Percentiles rank a stretch among this genome's conserved stretches.
These are phyloP conservation scores for Omphalotus olearius DNA, from an alignment of 1,284 basidiomycete genomes.

Conservation along the genomic window DNA sequence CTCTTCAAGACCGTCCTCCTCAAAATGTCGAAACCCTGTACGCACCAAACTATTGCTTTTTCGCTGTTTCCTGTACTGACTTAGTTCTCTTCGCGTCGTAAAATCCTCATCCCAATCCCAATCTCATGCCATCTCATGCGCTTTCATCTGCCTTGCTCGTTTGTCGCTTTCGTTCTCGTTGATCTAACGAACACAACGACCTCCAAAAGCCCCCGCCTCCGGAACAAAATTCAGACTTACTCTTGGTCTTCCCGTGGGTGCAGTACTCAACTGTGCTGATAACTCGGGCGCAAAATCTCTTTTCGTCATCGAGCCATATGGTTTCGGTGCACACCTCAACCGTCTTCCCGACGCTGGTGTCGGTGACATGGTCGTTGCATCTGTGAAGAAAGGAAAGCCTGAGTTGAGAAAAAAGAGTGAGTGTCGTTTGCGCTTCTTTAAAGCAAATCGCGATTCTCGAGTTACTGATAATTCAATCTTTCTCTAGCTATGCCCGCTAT, in stretches of 20 bases:
- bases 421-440: constrained; percentile 29
- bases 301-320: constrained; percentile 87
- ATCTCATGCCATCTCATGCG: too few species aligned
- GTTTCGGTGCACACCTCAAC: constrained; percentile 96
- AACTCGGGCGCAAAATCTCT: constrained; percentile 99
- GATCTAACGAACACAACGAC: not conserved
- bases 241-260: constrained; percentile 95
- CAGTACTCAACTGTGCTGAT: constrained; percentile 99
- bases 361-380: constrained; percentile 98
- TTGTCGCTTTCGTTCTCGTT: not conserved
- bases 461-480: not conserved
- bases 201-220: constrained; percentile 31
- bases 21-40: constrained; percentile 14
- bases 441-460: not conserved
- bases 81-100: too few species aligned
- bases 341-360: constrained; percentile 97
- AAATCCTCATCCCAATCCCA: too few species aligned
- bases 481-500: constrained; percentile 91
- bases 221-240: constrained; percentile 99
- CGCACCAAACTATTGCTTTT: constrained; percentile 33
- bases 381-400: constrained; percentile 99
- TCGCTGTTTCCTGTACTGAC: constrained; percentile 35
- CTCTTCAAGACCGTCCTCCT: too few species aligned
- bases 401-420: constrained; percentile 99
- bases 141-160: not conserved